Conservation (phyloP, 768 basidiomycete species). For the Russula sp. region DNA sequence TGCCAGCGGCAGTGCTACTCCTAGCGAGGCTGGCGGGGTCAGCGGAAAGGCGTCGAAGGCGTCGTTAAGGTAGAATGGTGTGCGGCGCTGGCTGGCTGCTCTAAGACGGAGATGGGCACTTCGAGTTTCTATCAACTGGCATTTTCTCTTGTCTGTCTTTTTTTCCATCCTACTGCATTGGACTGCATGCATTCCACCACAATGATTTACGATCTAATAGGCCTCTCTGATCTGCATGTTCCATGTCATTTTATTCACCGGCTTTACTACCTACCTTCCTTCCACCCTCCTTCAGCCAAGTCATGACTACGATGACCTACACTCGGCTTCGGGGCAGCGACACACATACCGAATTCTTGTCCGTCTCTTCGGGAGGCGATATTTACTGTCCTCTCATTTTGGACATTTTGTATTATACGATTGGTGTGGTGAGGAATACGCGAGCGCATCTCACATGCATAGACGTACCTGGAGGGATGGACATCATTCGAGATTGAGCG, state of each 20-base stretch:
- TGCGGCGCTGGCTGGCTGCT: neutral
- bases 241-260: slow-evolving; percentile 10
- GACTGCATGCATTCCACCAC: slow-evolving; percentile 7
- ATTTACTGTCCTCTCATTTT: slow-evolving; percentile 1
- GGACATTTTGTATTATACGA: slow-evolving; percentile 12
- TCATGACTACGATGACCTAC: neutral
- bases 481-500: neutral
- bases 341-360: slow-evolving; percentile 7
- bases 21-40: slow-evolving; percentile 6
- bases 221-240: slow-evolving; percentile 15
- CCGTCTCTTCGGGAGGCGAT: slow-evolving; percentile 3
- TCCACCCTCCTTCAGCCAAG: neutral
- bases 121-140: neutral
- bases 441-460: neutral
- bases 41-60: slow-evolving; percentile 10
- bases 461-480: neutral
- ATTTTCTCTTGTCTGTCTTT: neutral
- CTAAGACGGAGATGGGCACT: neutral
- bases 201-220: slow-evolving; percentile 20
- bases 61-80: slow-evolving; percentile 8
- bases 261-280: neutral
- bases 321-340: neutral
- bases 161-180: neutral
- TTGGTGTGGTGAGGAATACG: neutral
- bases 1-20: neutral